These are phyloP conservation scores for Nemophila menziesii DNA, from an alignment of 257 asterid genomes.

Conservation along the genomic window DNA sequence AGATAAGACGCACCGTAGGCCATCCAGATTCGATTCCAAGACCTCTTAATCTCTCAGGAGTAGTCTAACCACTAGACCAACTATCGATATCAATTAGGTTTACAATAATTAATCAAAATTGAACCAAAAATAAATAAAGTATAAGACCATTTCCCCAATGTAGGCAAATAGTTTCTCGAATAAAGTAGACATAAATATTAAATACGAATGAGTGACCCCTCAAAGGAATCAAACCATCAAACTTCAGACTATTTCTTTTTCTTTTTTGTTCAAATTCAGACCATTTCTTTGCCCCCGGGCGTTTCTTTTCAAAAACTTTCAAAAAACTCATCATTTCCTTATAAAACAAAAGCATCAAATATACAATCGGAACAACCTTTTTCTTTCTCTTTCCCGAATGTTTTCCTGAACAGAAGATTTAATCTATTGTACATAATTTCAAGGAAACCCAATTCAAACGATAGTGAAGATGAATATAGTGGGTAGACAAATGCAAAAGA, in stretches of 20 bases:
- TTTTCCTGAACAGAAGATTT: slow-evolving; percentile 2
- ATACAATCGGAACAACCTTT: slow-evolving; percentile 12
- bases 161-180: too few relatives aligned
- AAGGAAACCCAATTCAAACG: background rate
- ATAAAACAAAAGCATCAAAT: slow-evolving; percentile 5
- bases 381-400: background rate
- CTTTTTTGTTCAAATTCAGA: too few relatives aligned
- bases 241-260: background rate
- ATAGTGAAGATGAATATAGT: slow-evolving; percentile 14
- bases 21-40: too few relatives aligned
- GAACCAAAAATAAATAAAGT: too few relatives aligned
- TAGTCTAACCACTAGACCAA: too few relatives aligned
- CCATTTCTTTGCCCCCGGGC: slow-evolving; percentile 11
- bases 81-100: too few relatives aligned
- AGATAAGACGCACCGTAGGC: too few relatives aligned
- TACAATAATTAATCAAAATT: too few relatives aligned
- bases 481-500: slow-evolving; percentile 29
- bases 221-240: background rate
- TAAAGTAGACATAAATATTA: too few relatives aligned
- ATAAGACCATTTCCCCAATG: too few relatives aligned
- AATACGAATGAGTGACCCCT: too few relatives aligned
- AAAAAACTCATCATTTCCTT: slow-evolving; percentile 2
- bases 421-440: background rate
- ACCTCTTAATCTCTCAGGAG: too few relatives aligned
- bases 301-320: slow-evolving; percentile 20